Evolutionary conservation across 1,284 basidiomycete genomes (phyloP), one percentile per base, ranked within the genome.

Genomic region (Ganoderma leucocontextum): DNA sequence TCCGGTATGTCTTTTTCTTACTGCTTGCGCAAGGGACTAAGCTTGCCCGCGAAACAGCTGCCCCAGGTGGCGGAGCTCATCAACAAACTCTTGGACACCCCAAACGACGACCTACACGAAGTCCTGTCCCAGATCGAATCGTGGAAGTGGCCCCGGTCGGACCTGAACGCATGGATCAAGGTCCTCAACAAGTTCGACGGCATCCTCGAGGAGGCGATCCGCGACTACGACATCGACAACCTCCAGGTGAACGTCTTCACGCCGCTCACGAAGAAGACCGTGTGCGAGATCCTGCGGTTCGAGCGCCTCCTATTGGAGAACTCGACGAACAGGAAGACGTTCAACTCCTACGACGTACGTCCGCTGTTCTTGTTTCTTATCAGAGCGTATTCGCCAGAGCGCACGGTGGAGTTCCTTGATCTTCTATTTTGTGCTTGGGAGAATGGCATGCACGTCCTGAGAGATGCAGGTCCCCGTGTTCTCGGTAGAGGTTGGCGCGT

Each of bases 241-340:
- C 84, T 95, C 2, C 97, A 99, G 80, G 82, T 90, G 58, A 93
- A 91, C 72, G 85, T 88, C 36, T 98, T 99, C 78, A 90, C 90
- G 0, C 89, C 91, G 0, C 81, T 86, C 57, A 91, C 91, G 52
- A 97, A 96, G 85, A 87, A 87, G 69, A 85, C 91, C 3, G 79
- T 98, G 17, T 89, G 92, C 70, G 91, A 94, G 77, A 92, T 99
- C 71, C 87, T 99, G 68, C 86, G 91, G 73, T 97, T 99, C 75
- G 91, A 96, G 80, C 88, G 95, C 65, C 83, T 99, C 58, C 83
- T 99, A 63, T 84, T 99, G 76, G 98, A 99, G 83, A 99, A 99
- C 80, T 98, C 97, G 68, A 99, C 97, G 60, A 99, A 98, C 79
- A 87, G 98, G 77, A 99, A 99, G 85, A 93, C 97, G 69, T 99